These are phyloP conservation scores for Daldinia vernicosa DNA, from an alignment of 495 filamentous ascomycete species.

Conservation along the genomic window DNA sequence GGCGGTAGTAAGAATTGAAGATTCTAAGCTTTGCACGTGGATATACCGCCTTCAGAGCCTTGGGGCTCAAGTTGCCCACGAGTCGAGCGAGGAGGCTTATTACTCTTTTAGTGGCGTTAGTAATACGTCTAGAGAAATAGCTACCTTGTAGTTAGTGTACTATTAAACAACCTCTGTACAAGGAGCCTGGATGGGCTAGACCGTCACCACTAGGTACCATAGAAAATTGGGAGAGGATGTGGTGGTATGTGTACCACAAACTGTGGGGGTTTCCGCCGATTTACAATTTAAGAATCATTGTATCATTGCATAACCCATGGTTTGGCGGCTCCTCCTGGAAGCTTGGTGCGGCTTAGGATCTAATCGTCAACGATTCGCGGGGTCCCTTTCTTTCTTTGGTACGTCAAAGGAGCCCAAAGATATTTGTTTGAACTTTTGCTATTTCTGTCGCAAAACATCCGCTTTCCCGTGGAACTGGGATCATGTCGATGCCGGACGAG, in stretches of 20 bases:
- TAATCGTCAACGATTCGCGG: slow-evolving; percentile 19
- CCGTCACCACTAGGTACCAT: slow-evolving; percentile 17
- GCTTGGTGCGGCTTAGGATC: slow-evolving; percentile 20
- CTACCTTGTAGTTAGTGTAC: no score
- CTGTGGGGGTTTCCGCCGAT: slow-evolving; percentile 32
- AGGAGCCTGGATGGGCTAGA: slow-evolving; percentile 16
- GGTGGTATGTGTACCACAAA: slow-evolving; percentile 26
- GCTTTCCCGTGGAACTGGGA: slow-evolving; percentile 14
- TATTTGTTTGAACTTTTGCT: slow-evolving; percentile 18
- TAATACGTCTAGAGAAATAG: slow-evolving; percentile 22
- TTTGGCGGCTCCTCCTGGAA: slow-evolving; percentile 20
- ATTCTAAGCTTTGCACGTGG: slow-evolving; percentile 32
- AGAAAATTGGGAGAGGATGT: slow-evolving; percentile 20
- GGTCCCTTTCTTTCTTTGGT: slow-evolving; percentile 24
- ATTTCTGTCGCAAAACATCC: slow-evolving; percentile 33
- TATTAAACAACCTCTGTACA: background rate
- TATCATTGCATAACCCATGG: slow-evolving; percentile 23
- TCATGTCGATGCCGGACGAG: slow-evolving; percentile 15
- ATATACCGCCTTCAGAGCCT: slow-evolving; percentile 28
- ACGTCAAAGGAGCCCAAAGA: slow-evolving; percentile 13
- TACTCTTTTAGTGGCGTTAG: slow-evolving; percentile 25
- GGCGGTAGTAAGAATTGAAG: slow-evolving; percentile 29
- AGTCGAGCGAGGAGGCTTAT: slow-evolving; percentile 26
- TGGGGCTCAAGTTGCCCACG: slow-evolving; percentile 9
- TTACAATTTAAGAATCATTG: slow-evolving; percentile 10